Base-by-base conservation (phyloP, 2,329 filamentous ascomycete species). In the Lachnellula cervina region DNA sequence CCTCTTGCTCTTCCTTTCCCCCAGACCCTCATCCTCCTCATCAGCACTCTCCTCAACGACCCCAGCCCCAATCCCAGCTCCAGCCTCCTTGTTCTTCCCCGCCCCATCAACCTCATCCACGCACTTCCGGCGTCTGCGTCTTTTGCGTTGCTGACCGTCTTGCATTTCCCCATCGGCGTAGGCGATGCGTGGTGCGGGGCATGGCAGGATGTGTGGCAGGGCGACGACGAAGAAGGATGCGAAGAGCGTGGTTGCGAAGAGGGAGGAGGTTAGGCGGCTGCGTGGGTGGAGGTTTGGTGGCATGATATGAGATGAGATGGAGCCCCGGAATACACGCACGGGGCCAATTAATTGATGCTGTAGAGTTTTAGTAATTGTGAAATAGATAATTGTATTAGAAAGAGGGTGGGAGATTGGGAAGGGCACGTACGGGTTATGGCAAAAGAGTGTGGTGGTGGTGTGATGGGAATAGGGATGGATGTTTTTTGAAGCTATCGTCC, bases 151-250 rank as follows among this genome's bases (percentile, higher is more conserved):
- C 16, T 59, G 63, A 11, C 63, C 66, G 57, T 67, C 64, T 28
- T 55, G 49, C 48, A 54, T 58, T 47, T 62, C 80, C 56, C 74
- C 76, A 60, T 96, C 92, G 64, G 90, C 88, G 65, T 88, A 87
- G 35, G 85, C 82, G 34, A 83, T 77, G 62, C 89, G 81, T 2
- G 89, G 89, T 46, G 90, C 89, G 1, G 94, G 94, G 70, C 94
- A 99, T 1, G 94, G 94, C 17, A 99, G 82, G 32, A 95, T 70
- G 71, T 99, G 94, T 21, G 94, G 94, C 45, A 96, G 78, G 32
- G 84, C 90, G 52, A 99, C 94, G 59, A 99, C 92, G 61, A 96
- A 81, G 72, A 99, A 96, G 64, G 89, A 94, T 34, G 91, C 86
- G 60, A 89, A 80, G 53, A 97, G 82, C 1, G 93, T 97, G n/a